Evolutionary conservation across 306 rosid genomes (phyloP), one percentile per base, ranked within the genome.

Genomic region (Crotalaria pallida): DNA sequence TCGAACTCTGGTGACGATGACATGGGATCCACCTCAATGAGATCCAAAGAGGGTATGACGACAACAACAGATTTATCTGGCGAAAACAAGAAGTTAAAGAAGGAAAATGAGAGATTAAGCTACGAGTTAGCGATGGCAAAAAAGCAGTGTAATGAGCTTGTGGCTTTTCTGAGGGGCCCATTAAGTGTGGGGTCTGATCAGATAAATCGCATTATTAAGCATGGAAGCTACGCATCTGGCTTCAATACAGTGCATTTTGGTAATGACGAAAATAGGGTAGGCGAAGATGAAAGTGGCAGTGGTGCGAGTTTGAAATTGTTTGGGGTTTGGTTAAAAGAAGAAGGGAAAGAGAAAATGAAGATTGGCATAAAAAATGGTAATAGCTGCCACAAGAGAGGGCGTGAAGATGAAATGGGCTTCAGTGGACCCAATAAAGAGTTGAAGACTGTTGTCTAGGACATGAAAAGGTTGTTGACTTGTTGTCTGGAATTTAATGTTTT

Each of bases 241-340:
- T 16, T 13, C 11, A 80, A 80, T 48, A 26, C 67, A 69, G 74
- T 71, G 65, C 19, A 33, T 78, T 65, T 31, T 36, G 61, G 33
- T 1, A 63, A 65, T 9, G 84, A 47, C 5, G 77, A 36, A 22
- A 53, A 72, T 16, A 83, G 6, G 50, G 84, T 77, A 44, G 86
- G 81, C 57, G 77, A 65, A n/a, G 17, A 10, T 10, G 53, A 61
- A 40, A 36, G 7, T 1, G 50, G 6, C 0, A n/a, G 50, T n/a
- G 6, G 19, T 6, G 36, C 8, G 15, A 81, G 76, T 63, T 41
- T 94, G 84, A 94, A 87, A 71, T 82, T 94, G 58, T 94, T 94
- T 64, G 99, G 99, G 9, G 92, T 94, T 78, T 94, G 94, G 98
- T 63, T 94, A 67, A 86, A 87, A 38, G 88, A 76, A 0, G 56